These are phyloP conservation scores for Artemisia argyi DNA, from an alignment of 129 eudicot species.

Conservation along the genomic window DNA sequence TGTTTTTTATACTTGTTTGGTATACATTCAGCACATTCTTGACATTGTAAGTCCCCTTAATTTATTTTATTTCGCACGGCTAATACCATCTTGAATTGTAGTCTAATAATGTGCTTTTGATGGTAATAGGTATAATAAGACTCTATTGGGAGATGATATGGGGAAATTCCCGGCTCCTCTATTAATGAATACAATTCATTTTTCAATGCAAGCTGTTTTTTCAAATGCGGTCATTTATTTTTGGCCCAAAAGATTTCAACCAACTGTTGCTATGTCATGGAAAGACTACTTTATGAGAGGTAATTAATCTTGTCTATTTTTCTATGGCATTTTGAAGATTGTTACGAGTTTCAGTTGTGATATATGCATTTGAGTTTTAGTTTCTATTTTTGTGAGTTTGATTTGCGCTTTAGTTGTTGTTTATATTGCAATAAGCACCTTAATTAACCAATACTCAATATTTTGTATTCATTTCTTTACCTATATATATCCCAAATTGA, in stretches of 20 bases:
- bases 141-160: slow-evolving; percentile 75
- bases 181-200: slow-evolving; percentile 92
- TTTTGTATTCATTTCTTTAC: background rate
- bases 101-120: slow-evolving; percentile 5
- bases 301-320: slow-evolving; percentile 23
- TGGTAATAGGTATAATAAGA: slow-evolving; percentile 72
- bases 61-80: background rate
- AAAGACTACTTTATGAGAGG: slow-evolving; percentile 92
- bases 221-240: slow-evolving; percentile 74
- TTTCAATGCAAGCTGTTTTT: slow-evolving; percentile 92
- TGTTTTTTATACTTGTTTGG: slow-evolving; percentile 85
- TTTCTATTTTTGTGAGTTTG: slow-evolving; percentile 8
- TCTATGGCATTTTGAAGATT: background rate
- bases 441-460: background rate
- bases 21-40: slow-evolving; percentile 82
- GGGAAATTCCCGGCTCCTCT: slow-evolving; percentile 97
- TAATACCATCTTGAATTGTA: background rate
- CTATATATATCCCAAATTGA: slow-evolving; percentile 15
- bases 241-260: slow-evolving; percentile 69
- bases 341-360: background rate
- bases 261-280: slow-evolving; percentile 79
- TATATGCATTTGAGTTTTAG: background rate
- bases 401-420: background rate
- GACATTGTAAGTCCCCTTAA: slow-evolving; percentile 69
- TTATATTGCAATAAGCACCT: background rate